These are phyloP conservation scores for Theileria annulata DNA, from an alignment of 169 alveolate genomes.

Conservation along the genomic window DNA sequence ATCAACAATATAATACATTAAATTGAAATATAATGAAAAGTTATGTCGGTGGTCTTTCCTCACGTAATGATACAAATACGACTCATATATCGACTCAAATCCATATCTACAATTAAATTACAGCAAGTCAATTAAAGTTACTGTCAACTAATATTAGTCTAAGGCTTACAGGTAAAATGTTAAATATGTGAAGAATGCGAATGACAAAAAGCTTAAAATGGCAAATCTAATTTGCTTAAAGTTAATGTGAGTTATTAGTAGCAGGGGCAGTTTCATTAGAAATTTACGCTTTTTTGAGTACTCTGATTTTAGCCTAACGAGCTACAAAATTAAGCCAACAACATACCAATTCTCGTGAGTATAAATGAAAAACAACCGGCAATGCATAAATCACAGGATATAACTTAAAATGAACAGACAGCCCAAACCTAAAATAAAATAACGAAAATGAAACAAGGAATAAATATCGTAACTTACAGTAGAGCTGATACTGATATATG, in stretches of 20 bases:
- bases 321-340: neutral
- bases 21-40: constrained; percentile 93
- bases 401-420: constrained; percentile 93
- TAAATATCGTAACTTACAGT: constrained; percentile 43
- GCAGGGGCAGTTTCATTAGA: neutral
- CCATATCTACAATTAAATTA: constrained; percentile 79
- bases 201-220: constrained; percentile 20
- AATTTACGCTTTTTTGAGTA: constrained; percentile 15
- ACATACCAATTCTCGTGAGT: constrained; percentile 37
- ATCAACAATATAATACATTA: constrained; percentile 83
- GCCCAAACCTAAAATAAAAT: constrained; percentile 81
- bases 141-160: neutral
- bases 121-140: too few relatives aligned
- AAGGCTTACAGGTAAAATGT: constrained; percentile 30
- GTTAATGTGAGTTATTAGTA: constrained; percentile 10
- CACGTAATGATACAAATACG: constrained; percentile 92
- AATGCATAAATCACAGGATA: constrained; percentile 96
- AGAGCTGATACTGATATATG: constrained; percentile 76
- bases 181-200: constrained; percentile 9
- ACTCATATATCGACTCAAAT: constrained; percentile 89
- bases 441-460: neutral
- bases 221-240: constrained; percentile 28
- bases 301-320: neutral
- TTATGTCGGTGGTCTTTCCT: constrained; percentile 97
- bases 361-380: constrained; percentile 78